phyloP scores from a whole-genome alignment of 148 eudicot genomes.

The Cornus kousa region DNA sequence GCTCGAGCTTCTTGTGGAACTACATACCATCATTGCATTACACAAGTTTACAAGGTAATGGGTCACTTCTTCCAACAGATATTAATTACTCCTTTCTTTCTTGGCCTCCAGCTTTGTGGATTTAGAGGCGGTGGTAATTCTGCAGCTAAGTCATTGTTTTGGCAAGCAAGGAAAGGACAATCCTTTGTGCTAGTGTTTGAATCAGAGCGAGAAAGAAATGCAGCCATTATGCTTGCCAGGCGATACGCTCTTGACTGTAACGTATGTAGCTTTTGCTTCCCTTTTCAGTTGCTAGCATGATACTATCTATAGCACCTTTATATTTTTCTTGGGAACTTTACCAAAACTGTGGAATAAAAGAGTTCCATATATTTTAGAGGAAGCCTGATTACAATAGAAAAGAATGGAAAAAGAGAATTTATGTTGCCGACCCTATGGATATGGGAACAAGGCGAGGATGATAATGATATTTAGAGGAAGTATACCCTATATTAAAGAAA shows the following conservation, averaged over 20 bases:
- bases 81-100: background rate
- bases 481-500: too few relatives aligned
- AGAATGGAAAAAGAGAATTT: too few relatives aligned
- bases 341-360: background rate
- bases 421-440: too few relatives aligned
- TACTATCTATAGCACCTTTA: background rate
- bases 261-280: slow-evolving; percentile 47
- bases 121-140: slow-evolving; percentile 92
- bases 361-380: too few relatives aligned
- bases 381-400: too few relatives aligned
- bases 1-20: background rate
- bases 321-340: background rate
- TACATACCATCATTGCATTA: background rate
- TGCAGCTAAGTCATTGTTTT: slow-evolving; percentile 84
- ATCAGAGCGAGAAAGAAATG: slow-evolving; percentile 77
- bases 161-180: slow-evolving; percentile 87
- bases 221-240: slow-evolving; percentile 68
- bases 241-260: slow-evolving; percentile 75
- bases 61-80: background rate
- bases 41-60: background rate
- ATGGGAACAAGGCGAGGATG: too few relatives aligned
- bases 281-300: background rate
- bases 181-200: slow-evolving; percentile 75
- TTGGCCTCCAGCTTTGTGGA: slow-evolving; percentile 65
- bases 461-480: too few relatives aligned